Conservation (phyloP, 768 basidiomycete species). For the Holtermannia corniformis region DNA sequence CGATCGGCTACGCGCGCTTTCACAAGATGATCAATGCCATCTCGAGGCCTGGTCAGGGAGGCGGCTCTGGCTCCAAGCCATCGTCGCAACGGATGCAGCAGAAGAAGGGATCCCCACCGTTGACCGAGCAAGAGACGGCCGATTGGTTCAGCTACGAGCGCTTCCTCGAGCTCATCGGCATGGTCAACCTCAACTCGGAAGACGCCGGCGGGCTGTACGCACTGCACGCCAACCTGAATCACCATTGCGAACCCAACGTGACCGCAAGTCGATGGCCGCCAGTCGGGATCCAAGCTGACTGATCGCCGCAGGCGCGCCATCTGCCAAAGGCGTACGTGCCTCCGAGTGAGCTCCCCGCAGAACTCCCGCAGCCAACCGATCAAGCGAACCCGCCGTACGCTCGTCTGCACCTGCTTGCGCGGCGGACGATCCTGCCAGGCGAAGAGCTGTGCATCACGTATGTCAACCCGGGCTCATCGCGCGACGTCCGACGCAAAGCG, state of each 20-base stretch:
- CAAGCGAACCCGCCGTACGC: conserved; percentile 52
- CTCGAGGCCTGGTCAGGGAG: not conserved
- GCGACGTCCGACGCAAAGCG: conserved; percentile 32
- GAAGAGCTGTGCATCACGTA: conserved; percentile 70
- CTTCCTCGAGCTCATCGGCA: conserved; percentile 62
- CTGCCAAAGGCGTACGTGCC: conserved; percentile 19
- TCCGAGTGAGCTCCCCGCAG: conserved; percentile 11
- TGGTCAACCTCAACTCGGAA: conserved; percentile 77
- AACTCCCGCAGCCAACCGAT: conserved; percentile 13
- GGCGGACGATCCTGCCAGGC: conserved; percentile 53
- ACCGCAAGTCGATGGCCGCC: conserved; percentile 49
- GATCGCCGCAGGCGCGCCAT: conserved; percentile 47
- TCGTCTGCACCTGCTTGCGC: conserved; percentile 67
- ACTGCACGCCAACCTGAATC: conserved; percentile 80
- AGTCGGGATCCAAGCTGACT: conserved; percentile 21
- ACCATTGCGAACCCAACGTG: conserved; percentile 68
- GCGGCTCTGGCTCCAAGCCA: not conserved
- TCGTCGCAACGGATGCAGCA: conserved; percentile 26
- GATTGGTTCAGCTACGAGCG: conserved; percentile 67
- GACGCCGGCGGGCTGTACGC: conserved; percentile 77
- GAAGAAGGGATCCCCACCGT: conserved; percentile 43
- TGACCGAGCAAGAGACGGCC: conserved; percentile 47
- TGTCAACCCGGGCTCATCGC: conserved; percentile 51
- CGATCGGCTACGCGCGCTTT: conserved; percentile 44
- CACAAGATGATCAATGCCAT: conserved; percentile 4